Evolutionary conservation across 2,329 filamentous ascomycete species (phyloP), one percentile per base, ranked within the genome.

Genomic region (Dactylonectria macrodidyma): DNA sequence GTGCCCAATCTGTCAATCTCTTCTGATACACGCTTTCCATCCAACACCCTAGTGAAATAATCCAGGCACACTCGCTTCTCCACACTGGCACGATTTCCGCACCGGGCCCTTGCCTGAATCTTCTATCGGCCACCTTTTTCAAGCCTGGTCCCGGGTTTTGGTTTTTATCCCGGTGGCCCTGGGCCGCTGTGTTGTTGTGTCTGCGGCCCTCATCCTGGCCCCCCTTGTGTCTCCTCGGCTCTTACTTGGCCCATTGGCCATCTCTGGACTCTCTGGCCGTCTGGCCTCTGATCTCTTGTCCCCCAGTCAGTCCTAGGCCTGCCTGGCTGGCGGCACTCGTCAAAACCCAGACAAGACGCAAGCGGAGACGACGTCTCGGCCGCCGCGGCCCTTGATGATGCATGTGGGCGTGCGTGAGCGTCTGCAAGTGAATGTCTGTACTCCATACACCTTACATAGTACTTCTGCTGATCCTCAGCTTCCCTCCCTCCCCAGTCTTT

Each of bases 1-100:
- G 61, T 59, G 60, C 62, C 65, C 63, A 71, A 74, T 72, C 71
- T 73, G 72, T 74, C 73, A 70, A 74, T 82, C 80, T 81, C 78
- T 79, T 81, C 81, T 83, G 82, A 83, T 82, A 83, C 82, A 82
- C 80, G 79, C 81, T 73, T 76, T 59, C 66, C 57, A 60, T 69
- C 59, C 65, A 60, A 61, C 60, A 66, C 65, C 68, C 68, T 82
- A 83, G 82, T 81, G 74, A 82, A 82, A 83, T 83, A 81, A 80
- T 76, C 76, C 80, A 81, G 79, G 80, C 75, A 75, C 77, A 76
- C 70, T 78, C 68, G 74, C 77, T 80, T 78, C 84, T 84, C 83
- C 82, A 85, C 83, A 71, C 75, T 73, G 71, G 69, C 63, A 73
- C 70, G 65, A 71, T 68, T 67, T 71, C 73, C 66, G 59, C 67